Evolutionary conservation across 2,329 filamentous ascomycete species (phyloP).

Genomic region (Bisporella sp.): DNA sequence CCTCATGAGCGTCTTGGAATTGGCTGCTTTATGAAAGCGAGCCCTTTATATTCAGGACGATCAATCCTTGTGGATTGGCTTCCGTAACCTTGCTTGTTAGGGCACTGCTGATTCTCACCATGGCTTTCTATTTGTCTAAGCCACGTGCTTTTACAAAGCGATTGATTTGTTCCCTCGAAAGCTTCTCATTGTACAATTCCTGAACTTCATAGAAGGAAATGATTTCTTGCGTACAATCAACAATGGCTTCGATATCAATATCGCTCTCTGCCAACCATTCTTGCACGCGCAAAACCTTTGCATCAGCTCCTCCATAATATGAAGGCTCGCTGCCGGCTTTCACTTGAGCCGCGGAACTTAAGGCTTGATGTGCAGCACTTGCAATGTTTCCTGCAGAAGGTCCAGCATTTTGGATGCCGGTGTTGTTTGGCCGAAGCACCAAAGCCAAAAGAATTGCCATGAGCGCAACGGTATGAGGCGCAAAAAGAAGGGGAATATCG

Average conservation of each 20-base stretch:
- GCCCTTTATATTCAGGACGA: too few species aligned
- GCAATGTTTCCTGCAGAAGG: slow-evolving; percentile 28
- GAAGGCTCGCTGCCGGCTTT: slow-evolving; percentile 17
- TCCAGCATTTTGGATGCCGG: slow-evolving; percentile 36
- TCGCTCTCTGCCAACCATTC: slow-evolving; percentile 65
- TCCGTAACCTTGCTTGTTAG: background rate
- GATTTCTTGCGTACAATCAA: slow-evolving; percentile 66
- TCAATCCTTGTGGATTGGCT: background rate
- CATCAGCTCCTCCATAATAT: slow-evolving; percentile 10
- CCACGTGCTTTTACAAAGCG: slow-evolving; percentile 29
- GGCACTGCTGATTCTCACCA: background rate
- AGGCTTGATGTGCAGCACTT: slow-evolving; percentile 25
- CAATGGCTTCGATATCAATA: slow-evolving; percentile 60
- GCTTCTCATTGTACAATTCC: slow-evolving; percentile 31
- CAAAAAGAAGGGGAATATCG: slow-evolving; percentile 59
- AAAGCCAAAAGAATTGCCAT: slow-evolving; percentile 64
- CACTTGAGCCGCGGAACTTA: slow-evolving; percentile 21
- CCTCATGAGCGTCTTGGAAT: too few species aligned
- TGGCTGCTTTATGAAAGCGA: too few species aligned
- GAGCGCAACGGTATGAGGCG: slow-evolving; percentile 63
- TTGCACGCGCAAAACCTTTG: slow-evolving; percentile 45
- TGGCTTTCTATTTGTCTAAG: slow-evolving; percentile 25
- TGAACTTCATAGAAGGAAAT: slow-evolving; percentile 61
- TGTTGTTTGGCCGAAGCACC: slow-evolving; percentile 52
- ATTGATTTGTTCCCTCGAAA: slow-evolving; percentile 29